Evolutionary conservation across 257 asterid genomes (phyloP).

Genomic region (Marsdenia floribunda): DNA sequence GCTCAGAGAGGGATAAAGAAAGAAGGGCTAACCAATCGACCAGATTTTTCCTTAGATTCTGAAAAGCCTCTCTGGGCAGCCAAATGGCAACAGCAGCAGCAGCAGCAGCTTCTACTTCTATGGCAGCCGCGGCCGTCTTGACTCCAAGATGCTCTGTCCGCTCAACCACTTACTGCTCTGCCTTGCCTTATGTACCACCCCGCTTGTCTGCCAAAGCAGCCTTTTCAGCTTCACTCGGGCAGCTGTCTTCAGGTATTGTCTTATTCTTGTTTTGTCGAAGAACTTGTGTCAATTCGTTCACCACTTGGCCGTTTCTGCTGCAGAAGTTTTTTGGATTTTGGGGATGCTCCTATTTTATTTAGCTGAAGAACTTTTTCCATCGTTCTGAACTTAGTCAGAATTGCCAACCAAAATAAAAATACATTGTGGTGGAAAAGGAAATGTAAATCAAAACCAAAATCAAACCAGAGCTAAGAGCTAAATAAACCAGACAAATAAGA

Average conservation of each 20-base stretch:
- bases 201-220: conserved; percentile 26
- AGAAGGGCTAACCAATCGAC: conserved; percentile 37
- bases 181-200: conserved; percentile 53
- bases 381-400: background rate
- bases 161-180: conserved; percentile 36
- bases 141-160: conserved; percentile 45
- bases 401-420: no score
- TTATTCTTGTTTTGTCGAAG: background rate
- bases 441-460: no score
- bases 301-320: background rate
- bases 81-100: conserved; percentile 53
- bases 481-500: no score
- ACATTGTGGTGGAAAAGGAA: no score
- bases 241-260: conserved; percentile 41
- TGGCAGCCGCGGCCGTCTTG: conserved; percentile 85
- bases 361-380: background rate
- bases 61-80: conserved; percentile 11
- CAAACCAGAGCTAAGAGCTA: no score
- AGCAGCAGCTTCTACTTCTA: conserved; percentile 69
- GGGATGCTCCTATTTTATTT: background rate
- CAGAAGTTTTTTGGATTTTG: background rate
- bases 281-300: conserved; percentile 7
- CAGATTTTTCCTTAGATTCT: background rate
- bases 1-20: conserved; percentile 26
- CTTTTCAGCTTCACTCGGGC: conserved; percentile 39